Evolutionary conservation across 176 grass and related monocot genomes (phyloP).

Genomic region (Carex myosuroides): DNA sequence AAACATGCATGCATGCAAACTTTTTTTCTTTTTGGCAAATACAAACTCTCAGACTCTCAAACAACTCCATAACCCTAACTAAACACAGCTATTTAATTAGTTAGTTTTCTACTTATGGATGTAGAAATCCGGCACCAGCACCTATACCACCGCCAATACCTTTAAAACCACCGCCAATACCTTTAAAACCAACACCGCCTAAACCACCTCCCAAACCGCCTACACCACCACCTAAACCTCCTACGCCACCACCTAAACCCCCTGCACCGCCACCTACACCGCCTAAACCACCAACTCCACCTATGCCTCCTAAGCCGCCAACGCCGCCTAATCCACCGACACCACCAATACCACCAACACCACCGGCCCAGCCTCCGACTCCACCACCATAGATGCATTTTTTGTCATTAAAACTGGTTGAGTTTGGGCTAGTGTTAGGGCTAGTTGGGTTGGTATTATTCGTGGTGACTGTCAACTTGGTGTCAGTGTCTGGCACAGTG

Average conservation of each 20-base stretch:
- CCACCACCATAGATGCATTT: slow-evolving; percentile 9
- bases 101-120: background rate
- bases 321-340: background rate
- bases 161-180: no score
- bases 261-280: background rate
- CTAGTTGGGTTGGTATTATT: background rate
- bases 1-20: background rate
- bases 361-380: slow-evolving; percentile 19
- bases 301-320: background rate
- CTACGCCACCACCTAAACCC: background rate
- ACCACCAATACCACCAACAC: background rate
- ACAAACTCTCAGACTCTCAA: background rate
- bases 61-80: background rate
- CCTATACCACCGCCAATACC: background rate
- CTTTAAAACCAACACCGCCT: background rate
- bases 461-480: background rate
- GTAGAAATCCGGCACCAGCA: background rate
- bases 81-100: background rate
- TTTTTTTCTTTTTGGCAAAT: background rate
- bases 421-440: background rate
- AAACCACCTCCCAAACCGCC: background rate
- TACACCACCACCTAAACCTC: background rate
- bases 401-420: background rate
- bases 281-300: background rate
- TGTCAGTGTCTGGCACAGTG: background rate